Conservation (phyloP, 2,329 filamentous ascomycete species). For the Fusarium staphyleae region DNA sequence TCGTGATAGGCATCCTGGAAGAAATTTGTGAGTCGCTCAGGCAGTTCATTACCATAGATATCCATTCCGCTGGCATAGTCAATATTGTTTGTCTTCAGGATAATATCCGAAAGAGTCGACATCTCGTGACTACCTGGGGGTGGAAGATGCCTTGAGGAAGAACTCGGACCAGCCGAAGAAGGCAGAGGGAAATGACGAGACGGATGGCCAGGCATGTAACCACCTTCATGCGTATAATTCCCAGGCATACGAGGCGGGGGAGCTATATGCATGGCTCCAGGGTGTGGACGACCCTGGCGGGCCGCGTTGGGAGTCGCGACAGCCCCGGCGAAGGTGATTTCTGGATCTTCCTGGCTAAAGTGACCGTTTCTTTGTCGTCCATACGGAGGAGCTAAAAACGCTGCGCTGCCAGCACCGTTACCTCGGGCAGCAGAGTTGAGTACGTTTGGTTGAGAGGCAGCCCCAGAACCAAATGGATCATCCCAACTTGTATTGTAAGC, state of each 20-base stretch:
- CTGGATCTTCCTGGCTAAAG: conserved; percentile 7
- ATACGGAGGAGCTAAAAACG: not conserved
- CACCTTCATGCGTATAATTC: not conserved
- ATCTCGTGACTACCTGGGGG: not conserved
- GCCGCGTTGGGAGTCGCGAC: conserved; percentile 1
- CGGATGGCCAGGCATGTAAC: not conserved
- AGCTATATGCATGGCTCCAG: conserved; percentile 3
- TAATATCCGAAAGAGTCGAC: conserved; percentile 45
- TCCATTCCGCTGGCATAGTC: conserved; percentile 49
- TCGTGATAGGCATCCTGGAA: conserved; percentile 49
- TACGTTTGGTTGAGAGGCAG: conserved; percentile 3
- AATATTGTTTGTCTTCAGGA: conserved; percentile 48
- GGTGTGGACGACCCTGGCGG: conserved; percentile 1
- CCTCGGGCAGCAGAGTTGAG: not conserved
- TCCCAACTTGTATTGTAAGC: conserved; percentile 36
- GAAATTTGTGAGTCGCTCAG: conserved; percentile 44
- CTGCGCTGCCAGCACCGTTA: not conserved
- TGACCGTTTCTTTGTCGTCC: not conserved
- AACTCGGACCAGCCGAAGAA: not conserved
- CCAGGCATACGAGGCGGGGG: conserved; percentile 20
- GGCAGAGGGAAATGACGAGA: not conserved
- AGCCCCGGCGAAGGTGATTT: conserved; percentile 11
- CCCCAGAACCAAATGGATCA: conserved; percentile 3
- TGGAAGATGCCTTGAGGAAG: conserved; percentile 2
- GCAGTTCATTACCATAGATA: conserved; percentile 47